Conservation (phyloP, 2,329 filamentous ascomycete species). For the Didymella lethalis region DNA sequence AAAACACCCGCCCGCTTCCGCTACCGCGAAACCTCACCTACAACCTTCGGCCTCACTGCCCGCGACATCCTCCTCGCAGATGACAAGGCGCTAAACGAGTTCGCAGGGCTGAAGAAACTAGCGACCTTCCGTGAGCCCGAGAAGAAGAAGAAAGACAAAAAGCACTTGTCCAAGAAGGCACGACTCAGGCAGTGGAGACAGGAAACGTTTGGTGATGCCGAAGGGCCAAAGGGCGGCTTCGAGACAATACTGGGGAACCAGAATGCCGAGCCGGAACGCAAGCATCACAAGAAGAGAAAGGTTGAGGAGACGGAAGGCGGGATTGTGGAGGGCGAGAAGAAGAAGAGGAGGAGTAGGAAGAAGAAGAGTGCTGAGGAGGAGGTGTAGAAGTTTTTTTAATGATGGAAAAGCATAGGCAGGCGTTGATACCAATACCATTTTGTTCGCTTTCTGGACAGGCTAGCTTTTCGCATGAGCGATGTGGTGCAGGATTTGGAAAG, state of each 20-base stretch:
- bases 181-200: conserved; percentile 84
- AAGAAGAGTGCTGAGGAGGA: conserved; percentile 20
- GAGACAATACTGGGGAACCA: conserved; percentile 30
- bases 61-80: conserved; percentile 91
- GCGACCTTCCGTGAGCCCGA: conserved; percentile 86
- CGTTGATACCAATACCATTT: background rate
- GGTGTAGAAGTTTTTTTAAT: background rate
- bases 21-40: conserved; percentile 93
- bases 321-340: conserved; percentile 11
- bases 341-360: conserved; percentile 17
- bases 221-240: conserved; percentile 59
- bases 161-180: conserved; percentile 90
- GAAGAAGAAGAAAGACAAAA: conserved; percentile 89
- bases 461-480: too few species aligned
- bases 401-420: too few species aligned
- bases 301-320: conserved; percentile 12
- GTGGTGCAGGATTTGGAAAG: too few species aligned
- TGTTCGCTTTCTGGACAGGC: background rate
- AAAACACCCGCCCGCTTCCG: conserved; percentile 71
- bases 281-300: conserved; percentile 8
- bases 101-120: conserved; percentile 92
- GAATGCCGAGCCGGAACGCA: background rate
- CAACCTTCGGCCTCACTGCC: conserved; percentile 86
- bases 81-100: conserved; percentile 86
- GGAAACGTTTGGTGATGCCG: conserved; percentile 70